A percentile compares a stretch with the other conserved stretches of the same genome.
Conservation (phyloP, 495 filamentous ascomycete genomes). For the Echria macrotheca region DNA sequence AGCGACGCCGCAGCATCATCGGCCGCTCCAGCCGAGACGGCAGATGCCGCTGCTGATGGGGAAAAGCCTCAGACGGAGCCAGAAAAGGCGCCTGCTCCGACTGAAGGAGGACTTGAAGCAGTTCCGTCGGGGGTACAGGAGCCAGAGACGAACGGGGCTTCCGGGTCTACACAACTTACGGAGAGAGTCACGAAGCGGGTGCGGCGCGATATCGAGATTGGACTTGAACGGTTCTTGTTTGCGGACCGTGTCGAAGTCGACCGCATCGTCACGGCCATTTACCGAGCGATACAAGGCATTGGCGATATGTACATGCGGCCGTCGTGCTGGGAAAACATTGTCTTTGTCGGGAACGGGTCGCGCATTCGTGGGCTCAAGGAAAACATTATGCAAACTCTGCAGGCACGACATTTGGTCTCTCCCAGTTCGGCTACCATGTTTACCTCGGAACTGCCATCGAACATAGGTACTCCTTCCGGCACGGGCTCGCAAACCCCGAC, state of each 20-base stretch:
- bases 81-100: conserved; percentile 3
- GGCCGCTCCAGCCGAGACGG: neutral
- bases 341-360: conserved; percentile 84
- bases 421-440: conserved; percentile 92
- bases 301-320: conserved; percentile 73
- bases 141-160: no score
- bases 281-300: conserved; percentile 72
- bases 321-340: conserved; percentile 82
- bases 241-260: conserved; percentile 69
- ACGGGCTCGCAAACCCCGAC: conserved; percentile 89
- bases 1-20: conserved; percentile 6
- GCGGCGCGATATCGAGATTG: conserved; percentile 75
- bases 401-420: conserved; percentile 79
- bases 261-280: conserved; percentile 72
- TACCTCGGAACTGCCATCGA: conserved; percentile 88
- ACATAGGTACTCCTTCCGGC: conserved; percentile 79
- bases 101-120: conserved; percentile 12
- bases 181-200: conserved; percentile 40
- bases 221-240: conserved; percentile 80
- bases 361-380: conserved; percentile 83
- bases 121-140: conserved; percentile 8
- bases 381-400: conserved; percentile 71
- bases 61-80: conserved; percentile 2
- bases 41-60: conserved; percentile 10
- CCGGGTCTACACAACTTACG: no score